Conservation (phyloP, 345 rosid species). For the Lepidium aucheri region DNA sequence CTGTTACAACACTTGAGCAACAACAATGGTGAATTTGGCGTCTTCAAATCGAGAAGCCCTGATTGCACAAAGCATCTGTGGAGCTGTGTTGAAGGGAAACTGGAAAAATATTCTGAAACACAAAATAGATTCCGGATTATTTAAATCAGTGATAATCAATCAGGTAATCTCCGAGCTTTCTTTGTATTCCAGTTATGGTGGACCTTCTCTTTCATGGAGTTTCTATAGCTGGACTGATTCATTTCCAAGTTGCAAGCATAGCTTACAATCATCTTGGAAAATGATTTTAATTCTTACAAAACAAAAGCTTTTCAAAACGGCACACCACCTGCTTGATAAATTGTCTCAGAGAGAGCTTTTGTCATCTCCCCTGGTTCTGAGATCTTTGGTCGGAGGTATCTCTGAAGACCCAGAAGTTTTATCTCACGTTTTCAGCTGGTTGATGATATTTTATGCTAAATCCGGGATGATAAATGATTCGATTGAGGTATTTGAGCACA, state of each 20-base stretch:
- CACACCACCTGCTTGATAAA: conserved; percentile 76
- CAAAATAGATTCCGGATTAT: conserved; percentile 25
- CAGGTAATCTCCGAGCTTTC: conserved; percentile 51
- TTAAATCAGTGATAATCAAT: conserved; percentile 38
- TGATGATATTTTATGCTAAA: conserved; percentile 54
- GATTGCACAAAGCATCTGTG: conserved; percentile 42
- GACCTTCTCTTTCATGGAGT: conserved; percentile 46
- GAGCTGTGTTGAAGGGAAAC: conserved; percentile 49
- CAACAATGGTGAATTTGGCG: conserved; percentile 13
- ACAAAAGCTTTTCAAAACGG: conserved; percentile 57
- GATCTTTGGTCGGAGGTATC: conserved; percentile 38
- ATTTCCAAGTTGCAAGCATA: conserved; percentile 41
- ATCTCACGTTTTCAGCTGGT: conserved; percentile 84
- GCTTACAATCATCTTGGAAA: conserved; percentile 68
- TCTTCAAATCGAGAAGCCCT: conserved; percentile 28
- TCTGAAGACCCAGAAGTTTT: conserved; percentile 50
- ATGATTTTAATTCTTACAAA: conserved; percentile 66
- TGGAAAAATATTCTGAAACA: conserved; percentile 47
- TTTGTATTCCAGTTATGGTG: conserved; percentile 1
- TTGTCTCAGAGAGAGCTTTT: conserved; percentile 59
- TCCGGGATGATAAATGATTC: conserved; percentile 61
- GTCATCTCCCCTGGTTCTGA: conserved; percentile 64
- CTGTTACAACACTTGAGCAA: neutral
- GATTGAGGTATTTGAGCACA: conserved; percentile 64
- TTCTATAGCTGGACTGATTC: conserved; percentile 56